Evolutionary conservation across 805 yeast species (phyloP), one percentile per base, ranked within the genome.

Genomic region (Saccharomycodes ludwigii): DNA sequence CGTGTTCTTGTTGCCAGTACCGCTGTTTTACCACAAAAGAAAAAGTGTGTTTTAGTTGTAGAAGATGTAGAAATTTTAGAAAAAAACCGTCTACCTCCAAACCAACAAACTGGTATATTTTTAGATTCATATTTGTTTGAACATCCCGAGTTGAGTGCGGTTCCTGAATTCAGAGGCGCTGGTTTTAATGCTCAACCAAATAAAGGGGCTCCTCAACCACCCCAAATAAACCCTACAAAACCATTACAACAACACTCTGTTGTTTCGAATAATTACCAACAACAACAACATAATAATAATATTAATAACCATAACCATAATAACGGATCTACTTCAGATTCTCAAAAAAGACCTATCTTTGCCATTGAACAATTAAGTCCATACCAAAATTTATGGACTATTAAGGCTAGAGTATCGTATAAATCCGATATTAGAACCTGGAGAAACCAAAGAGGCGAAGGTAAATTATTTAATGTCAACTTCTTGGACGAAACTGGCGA

Each of bases 401-500:
- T 91, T 46, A 84, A 83, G 47, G 98, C 93, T 1, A 74, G 97
- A 50, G 91, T 85, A 17, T 76, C 94, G 1, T 76, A 68, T 54
- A 91, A 88, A 56, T 74, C 88, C 34, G 95, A 84, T 39, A 67
- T 88, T 43, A 76, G 83, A 55, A 81, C 82, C 22, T 91, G 88
- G 88, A 72, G 82, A 32, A 84, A 82, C 46, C 76, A 72, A 39
- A 70, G 76, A 46, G 95, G 95, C 36, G 83, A 77, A 40, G 98
- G 98, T 34, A 81, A 82, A 54, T 66, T 91, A 37, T 85, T 91
- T 63, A 80, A 78, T 45, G 82, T 84, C 19, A 83, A 84, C 44
- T 73, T 91, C 36, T 59, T 88, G 35, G 98, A 91, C 52, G 94
- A 91, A 52, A 80, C 95, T 5, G 95, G 91, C 47, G 97, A 91